Base-by-base conservation (phyloP, 208 protist species). In the Crithidia bombi region DNA sequence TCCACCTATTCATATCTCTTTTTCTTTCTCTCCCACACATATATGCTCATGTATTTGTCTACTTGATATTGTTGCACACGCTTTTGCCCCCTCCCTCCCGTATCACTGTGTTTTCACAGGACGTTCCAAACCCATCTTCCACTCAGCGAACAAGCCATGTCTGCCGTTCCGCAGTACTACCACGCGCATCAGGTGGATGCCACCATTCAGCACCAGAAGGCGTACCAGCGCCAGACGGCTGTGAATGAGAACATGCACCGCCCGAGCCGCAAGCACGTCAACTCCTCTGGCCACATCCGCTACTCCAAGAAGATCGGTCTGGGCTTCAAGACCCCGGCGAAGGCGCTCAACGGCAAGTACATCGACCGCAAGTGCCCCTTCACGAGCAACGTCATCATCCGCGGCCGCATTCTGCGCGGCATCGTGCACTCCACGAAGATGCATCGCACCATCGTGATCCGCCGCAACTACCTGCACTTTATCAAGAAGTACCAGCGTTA, bases 331-430 rank as follows among this genome's bases (percentile, higher is more conserved):
- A 99, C 98, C 47, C 99, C 99, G 73, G 93, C 94, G 71, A 92
- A 93, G 56, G 99, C 99, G 62, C 96, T 99, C 70, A 96, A 99
- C 62, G 98, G 98, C 50, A 98, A 89, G 59, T 99, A 99, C 92
- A 96, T 99, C 83, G 99, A 99, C 96, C 99, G 99, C 85, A 99
- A 99, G 94, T 99, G 99, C 96, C 99, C 99, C 62, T 99, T 99
- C 93, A 99, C 99, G 72, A 98, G 98, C 75, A 92, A 99, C 75
- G 98, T 99, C 61, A 91, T 92, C 73, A 99, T 99, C 87, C 98
- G 99, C 83, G 99, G 99, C 74, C 94, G 98, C 75, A 98, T 99
- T 78, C 83, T 99, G 36, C 91, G 87, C 64, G 99, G 99, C 77
- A 83, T 99, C 67, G 98, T 99, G 51, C 87, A 98, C 78, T 98